Base-by-base conservation (phyloP, 2,329 filamentous ascomycete genomes). In the Bipolaris cookei region DNA sequence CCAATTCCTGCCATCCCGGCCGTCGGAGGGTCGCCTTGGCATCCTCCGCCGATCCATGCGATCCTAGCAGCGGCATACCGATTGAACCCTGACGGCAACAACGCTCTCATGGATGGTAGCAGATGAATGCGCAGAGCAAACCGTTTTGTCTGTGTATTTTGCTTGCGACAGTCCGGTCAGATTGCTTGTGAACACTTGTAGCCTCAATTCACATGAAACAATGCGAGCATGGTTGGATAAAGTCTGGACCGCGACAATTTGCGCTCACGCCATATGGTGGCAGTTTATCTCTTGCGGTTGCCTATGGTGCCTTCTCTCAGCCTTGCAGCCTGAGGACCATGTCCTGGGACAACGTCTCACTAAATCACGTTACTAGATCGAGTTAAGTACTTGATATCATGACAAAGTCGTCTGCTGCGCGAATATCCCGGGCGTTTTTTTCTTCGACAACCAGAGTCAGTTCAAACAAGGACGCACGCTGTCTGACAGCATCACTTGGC, bases 241-340 rank as follows among this genome's bases (percentile, higher is more conserved):
- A 48, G 14, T 38, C 45, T 38, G 25, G 32, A 48, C 20, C 45
- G 6, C 20, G 45, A 18, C 34, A 18, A 48, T 34, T 20, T 45
- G 45, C 45, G 32, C 45, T 35, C 21, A 37, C 37, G 45, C 32
- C 34, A 37, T 48, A 14, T 35, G 14, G 14, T 37, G 45, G 32
- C 20, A 38, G 45, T n/a, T 48, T 37, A 16, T 48, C 32, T 48
- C 18, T 48, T 8, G 45, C 6, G 20, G 32, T 20, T 45, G 42
- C 30, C 21, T 6, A 37, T 35, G 44, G 44, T 48, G 20, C n/a
- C 32, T 37, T 48, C 20, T n/a, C 45, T 48, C 45, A 37, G 34
- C 11, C 30, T 11, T 35, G 21, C 18, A 23, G 10, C 18, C 32
- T 14, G 16, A 16, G 32, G 3, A 35, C 10, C 13, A 35, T 38